Percentiles rank a stretch among this genome's conserved stretches.
phyloP scores from a whole-genome alignment of 2,329 filamentous ascomycete species.

The Aureobasidium sp. region DNA sequence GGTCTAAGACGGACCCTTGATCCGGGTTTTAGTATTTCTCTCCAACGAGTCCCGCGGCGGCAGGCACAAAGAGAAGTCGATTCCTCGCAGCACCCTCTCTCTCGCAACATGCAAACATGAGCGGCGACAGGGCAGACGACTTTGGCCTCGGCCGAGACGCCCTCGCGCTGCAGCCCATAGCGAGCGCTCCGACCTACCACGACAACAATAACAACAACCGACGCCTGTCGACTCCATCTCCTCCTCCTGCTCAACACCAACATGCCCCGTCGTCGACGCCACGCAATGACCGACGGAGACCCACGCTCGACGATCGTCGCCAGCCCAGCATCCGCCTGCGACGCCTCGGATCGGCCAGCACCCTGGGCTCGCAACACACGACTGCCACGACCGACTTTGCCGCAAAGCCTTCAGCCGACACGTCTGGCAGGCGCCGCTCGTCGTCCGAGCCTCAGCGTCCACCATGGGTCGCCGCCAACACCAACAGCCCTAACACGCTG shows the following conservation, averaged over 20 bases:
- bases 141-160: background rate
- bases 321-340: constrained; percentile 15
- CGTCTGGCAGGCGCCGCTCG: constrained; percentile 3
- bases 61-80: background rate
- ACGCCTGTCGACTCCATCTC: background rate
- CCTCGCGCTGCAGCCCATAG: constrained; percentile 4
- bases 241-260: background rate
- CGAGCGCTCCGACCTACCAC: background rate
- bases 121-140: background rate
- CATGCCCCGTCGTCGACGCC: background rate
- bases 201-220: background rate
- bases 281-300: constrained; percentile 2
- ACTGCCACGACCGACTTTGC: constrained; percentile 5
- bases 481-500: background rate
- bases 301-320: constrained; percentile 8
- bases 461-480: background rate
- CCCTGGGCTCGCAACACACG: background rate
- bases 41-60: background rate
- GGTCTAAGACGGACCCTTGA: constrained; percentile 8
- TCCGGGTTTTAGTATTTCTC: background rate
- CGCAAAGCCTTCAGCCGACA: background rate
- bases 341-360: constrained; percentile 10
- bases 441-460: constrained; percentile 13
- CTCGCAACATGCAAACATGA: constrained; percentile 3
- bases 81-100: background rate